Evolutionary conservation across 805 yeast genomes (phyloP), one percentile per base, ranked within the genome.

Genomic region (Metschnikowia continentalis): DNA sequence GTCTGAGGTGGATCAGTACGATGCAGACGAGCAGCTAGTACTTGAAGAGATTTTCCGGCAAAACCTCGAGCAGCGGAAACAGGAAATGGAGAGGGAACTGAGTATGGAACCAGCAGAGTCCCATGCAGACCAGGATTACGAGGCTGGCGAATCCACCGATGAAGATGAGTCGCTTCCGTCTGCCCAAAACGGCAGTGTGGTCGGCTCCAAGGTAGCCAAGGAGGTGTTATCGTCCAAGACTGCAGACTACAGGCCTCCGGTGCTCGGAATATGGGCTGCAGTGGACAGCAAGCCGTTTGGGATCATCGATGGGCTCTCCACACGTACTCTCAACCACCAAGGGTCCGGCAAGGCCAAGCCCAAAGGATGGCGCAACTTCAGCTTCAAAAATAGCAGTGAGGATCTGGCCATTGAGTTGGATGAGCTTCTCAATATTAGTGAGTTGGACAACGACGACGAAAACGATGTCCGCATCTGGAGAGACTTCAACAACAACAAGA

Each of bases 251-350:
- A 74, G 96, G 48, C 97, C 98, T 4, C 99, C 99, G 2, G 80
- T 88, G 26, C 74, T 92, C 51, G 98, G 97, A 0, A 86, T 96
- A 2, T 92, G 97, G 95, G 83, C 86, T 35, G 85, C 95, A 5
- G 81, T 85, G 47, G 80, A 75, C 42, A 81, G 81, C 47, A 84
- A 89, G 60, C 97, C 96, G 1, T 90, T 88, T 67, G 95, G 97
- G 20, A 90, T 92, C 52, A 92, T 92, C 62, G 98, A 92, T 66
- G 99, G 99, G 5, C 77, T 89, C 32, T 84, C 96, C 0, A 94
- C 98, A 0, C 78, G 97, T 49, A 86, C 96, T 1, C 72, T 92
- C 55, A 72, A 81, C 55, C 53, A 48, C 30, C 56, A 52, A 17
- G 33, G 42, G 22, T 49, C 42, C 32, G 46, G 49, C 42, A 50